Percentiles rank a stretch among this genome's conserved stretches.
Evolutionary conservation across 768 basidiomycete genomes (phyloP).

Genomic region (Paxillus involutus): DNA sequence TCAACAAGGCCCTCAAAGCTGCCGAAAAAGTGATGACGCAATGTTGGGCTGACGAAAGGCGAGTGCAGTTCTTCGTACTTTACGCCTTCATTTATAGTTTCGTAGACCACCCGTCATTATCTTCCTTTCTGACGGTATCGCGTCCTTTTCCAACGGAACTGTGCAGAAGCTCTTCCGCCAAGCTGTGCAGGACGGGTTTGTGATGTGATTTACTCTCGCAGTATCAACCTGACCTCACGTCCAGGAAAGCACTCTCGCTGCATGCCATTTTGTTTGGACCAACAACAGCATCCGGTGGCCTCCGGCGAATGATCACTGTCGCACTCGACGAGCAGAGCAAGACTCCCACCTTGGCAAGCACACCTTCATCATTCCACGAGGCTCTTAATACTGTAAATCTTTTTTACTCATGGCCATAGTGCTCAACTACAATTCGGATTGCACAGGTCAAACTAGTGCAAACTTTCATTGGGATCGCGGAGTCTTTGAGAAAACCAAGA

Average conservation of each 20-base stretch:
- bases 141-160: conserved; percentile 29
- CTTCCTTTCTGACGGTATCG: conserved; percentile 59
- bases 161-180: conserved; percentile 38
- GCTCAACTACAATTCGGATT: neutral
- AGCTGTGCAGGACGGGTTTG: conserved; percentile 43
- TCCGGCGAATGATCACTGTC: conserved; percentile 48
- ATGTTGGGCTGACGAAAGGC: conserved; percentile 48
- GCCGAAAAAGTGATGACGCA: conserved; percentile 38
- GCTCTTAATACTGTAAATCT: conserved; percentile 49
- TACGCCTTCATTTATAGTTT: neutral
- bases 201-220: neutral
- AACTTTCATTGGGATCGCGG: conserved; percentile 57
- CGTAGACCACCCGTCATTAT: conserved; percentile 49
- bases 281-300: conserved; percentile 12
- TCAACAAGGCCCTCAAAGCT: conserved; percentile 37
- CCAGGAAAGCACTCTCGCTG: conserved; percentile 54
- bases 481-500: conserved; percentile 52
- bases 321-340: conserved; percentile 46
- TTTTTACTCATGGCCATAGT: neutral
- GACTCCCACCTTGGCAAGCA: conserved; percentile 24
- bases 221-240: neutral
- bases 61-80: neutral
- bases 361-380: conserved; percentile 46
- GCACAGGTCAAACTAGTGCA: conserved; percentile 48
- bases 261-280: conserved; percentile 58